Conservation (phyloP, 345 rosid genomes). For the Citrus sinensis region DVS_A1.0 CM039165.1:32295001-32295500, state of each 20-base stretch:
- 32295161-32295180: slow-evolving; percentile 77
- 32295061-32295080: background rate
- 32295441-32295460: slow-evolving; percentile 99
- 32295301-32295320: slow-evolving; percentile 8
- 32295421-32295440: slow-evolving; percentile 88
- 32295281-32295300: background rate
- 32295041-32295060: background rate
- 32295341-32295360: slow-evolving; percentile 98
- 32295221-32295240: slow-evolving; percentile 98
- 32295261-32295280: slow-evolving; percentile 11
- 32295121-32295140: background rate
- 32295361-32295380: slow-evolving; percentile 93
- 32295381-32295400: slow-evolving; percentile 97
- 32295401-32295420: slow-evolving; percentile 86
- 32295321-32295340: slow-evolving; percentile 20
- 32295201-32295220: slow-evolving; percentile 99
- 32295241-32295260: slow-evolving; percentile 98
- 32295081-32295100: background rate
- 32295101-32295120: background rate
- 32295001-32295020: background rate
- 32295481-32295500: slow-evolving; percentile 95
- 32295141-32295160: background rate
- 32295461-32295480: slow-evolving; percentile 99
- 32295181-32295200: slow-evolving; percentile 99
- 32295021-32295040: background rate